Percentiles rank a stretch among this genome's conserved stretches.
These are phyloP conservation scores for Irpex lacteus DNA, from an alignment of 1,284 basidiomycete species.

Conservation along the genomic window DNA sequence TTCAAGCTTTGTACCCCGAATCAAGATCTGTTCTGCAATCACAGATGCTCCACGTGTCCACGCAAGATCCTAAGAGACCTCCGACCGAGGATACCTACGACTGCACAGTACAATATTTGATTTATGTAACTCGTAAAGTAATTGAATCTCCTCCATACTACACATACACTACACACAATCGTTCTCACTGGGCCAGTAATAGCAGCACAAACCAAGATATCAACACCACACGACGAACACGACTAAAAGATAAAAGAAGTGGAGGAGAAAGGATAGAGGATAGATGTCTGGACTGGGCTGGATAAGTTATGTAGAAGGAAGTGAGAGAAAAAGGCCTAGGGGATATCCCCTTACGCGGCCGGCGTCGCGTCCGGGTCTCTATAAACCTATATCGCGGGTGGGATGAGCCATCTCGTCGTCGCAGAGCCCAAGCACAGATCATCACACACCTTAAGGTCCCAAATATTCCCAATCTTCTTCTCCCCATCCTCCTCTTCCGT, in stretches of 20 bases:
- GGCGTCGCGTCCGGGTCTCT: conserved; percentile 65
- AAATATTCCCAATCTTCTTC: conserved; percentile 66
- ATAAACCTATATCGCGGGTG: conserved; percentile 48
- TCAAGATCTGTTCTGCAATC: too few relatives aligned
- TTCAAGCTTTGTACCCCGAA: neutral
- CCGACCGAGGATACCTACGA: neutral
- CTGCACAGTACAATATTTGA: neutral
- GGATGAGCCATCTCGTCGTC: too few relatives aligned
- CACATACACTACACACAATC: neutral
- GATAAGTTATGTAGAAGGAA: neutral
- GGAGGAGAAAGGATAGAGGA: neutral
- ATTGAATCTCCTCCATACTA: neutral
- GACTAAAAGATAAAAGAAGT: neutral
- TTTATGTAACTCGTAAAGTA: neutral
- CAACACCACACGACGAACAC: neutral
- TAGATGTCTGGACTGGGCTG: neutral
- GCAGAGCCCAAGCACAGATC: too few relatives aligned
- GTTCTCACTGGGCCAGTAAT: neutral
- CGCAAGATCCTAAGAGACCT: too few relatives aligned
- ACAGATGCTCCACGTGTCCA: too few relatives aligned
- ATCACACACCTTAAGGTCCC: conserved; percentile 64
- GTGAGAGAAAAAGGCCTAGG: neutral
- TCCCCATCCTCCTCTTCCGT: conserved; percentile 29
- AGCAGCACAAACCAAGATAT: neutral
- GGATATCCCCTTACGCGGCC: conserved; percentile 37